Conservation (phyloP, 2,329 filamentous ascomycete species). For the Claviceps spartinae region DNA sequence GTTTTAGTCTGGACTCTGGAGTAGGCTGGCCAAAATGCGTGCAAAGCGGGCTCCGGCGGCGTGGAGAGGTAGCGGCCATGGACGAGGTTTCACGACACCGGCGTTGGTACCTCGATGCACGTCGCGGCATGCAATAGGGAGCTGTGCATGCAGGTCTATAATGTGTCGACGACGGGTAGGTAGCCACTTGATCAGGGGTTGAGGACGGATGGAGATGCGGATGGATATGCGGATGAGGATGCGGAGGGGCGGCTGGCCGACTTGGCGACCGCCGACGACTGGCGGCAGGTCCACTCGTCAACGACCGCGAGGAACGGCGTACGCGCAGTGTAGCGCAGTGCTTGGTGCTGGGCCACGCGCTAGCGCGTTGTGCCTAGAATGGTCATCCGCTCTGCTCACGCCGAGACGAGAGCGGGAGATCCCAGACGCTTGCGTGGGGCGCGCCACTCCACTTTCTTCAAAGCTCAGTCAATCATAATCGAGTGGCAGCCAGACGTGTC, state of each 20-base stretch:
- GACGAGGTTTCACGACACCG: constrained; percentile 24
- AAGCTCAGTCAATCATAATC: too few species aligned
- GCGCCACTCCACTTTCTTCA: too few species aligned
- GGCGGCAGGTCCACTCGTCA: background rate
- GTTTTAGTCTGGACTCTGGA: background rate
- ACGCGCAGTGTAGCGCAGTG: too few species aligned
- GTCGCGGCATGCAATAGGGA: constrained; percentile 25
- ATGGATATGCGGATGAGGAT: background rate
- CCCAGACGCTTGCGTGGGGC: too few species aligned
- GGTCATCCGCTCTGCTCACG: too few species aligned
- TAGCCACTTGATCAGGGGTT: constrained; percentile 1
- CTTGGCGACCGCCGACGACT: background rate
- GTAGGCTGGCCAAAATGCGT: background rate
- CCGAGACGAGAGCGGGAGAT: too few species aligned
- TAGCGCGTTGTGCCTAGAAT: too few species aligned
- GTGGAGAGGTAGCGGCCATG: background rate
- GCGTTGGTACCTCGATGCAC: constrained; percentile 31
- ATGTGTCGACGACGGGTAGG: background rate
- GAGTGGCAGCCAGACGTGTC: too few species aligned
- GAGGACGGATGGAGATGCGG: background rate
- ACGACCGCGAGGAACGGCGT: too few species aligned
- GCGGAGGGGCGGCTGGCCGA: background rate
- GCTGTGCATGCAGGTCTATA: background rate
- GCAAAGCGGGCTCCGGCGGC: constrained; percentile 2
- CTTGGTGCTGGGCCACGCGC: too few species aligned